These are phyloP conservation scores for Omphalea diandra DNA, from an alignment of 441 rosid genomes.

Conservation along the genomic window DNA sequence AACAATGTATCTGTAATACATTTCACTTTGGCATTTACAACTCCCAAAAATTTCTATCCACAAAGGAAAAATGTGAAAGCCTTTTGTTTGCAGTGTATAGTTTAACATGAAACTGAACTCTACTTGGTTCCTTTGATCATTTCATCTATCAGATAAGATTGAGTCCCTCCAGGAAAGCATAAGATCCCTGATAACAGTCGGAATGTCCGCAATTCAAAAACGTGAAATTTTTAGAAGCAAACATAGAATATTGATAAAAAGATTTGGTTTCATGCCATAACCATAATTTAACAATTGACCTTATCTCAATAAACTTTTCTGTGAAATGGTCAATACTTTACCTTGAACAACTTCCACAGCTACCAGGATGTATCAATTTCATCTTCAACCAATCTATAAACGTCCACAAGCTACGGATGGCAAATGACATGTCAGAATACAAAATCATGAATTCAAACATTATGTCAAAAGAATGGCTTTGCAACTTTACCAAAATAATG, in stretches of 20 bases:
- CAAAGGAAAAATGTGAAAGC: background rate
- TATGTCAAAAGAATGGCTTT: background rate
- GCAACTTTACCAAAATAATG: background rate
- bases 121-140: background rate
- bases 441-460: background rate
- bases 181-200: constrained; percentile 63
- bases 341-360: constrained; percentile 77
- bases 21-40: constrained; percentile 20
- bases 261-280: background rate
- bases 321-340: constrained; percentile 31
- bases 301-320: background rate
- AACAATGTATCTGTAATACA: no score
- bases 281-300: background rate
- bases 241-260: background rate
- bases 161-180: constrained; percentile 82
- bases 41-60: background rate
- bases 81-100: background rate
- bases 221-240: constrained; percentile 11
- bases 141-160: constrained; percentile 58
- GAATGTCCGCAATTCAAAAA: constrained; percentile 56
- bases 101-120: background rate
- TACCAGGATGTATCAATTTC: constrained; percentile 66
- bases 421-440: constrained; percentile 25
- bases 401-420: constrained; percentile 74
- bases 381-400: constrained; percentile 80